Base-by-base conservation (phyloP, 2,329 filamentous ascomycete genomes). In the Exophiala bonariae region DNA sequence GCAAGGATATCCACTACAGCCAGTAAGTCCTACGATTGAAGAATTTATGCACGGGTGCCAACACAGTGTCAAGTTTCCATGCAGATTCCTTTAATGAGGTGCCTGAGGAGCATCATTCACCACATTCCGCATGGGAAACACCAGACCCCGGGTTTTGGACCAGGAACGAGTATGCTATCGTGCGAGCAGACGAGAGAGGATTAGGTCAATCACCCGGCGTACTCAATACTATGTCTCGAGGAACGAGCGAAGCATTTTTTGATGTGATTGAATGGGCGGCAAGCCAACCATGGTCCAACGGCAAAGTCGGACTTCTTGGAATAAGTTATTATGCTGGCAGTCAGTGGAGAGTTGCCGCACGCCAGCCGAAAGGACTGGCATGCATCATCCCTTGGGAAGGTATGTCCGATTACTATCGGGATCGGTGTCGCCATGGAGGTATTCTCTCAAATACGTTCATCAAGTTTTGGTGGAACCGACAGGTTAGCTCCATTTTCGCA, bases 1-100 rank as follows among this genome's bases (percentile, higher is more conserved):
- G 85, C 37, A 88, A 89, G 57, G 84, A 87, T 56, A 85, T 87
- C 23, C 77, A 74, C 16, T 87, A 87, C 61, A 18, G 32, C 13
- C n/a, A 34, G 32, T 37, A 16, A 37, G 35, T 37, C 4, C 18
- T 87, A 87, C 60, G 68, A 73, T 46, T 7, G 11, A 18, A 8
- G 10, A 18, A 13, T 4, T 37, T 20, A 8, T 13, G 35, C 8
- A 20, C 10, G 18, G 35, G 18, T 18, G 8, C 11, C 11, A 37
- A 20, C 11, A 16, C 33, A 33, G 5, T 33, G 10, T 41, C 31
- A 13, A 17, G 23, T 50, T 81, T 81, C 60, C 69, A 75, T 44
- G 56, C 68, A 2, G 69, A 75, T 46, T 79, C 76, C 1, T 81
- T 64, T 66, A 55, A 59, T 32, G 73, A 82, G 50, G 72, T 82